phyloP scores from a whole-genome alignment of 2,329 filamentous ascomycete genomes.

The Penicillium expansum region DNA sequence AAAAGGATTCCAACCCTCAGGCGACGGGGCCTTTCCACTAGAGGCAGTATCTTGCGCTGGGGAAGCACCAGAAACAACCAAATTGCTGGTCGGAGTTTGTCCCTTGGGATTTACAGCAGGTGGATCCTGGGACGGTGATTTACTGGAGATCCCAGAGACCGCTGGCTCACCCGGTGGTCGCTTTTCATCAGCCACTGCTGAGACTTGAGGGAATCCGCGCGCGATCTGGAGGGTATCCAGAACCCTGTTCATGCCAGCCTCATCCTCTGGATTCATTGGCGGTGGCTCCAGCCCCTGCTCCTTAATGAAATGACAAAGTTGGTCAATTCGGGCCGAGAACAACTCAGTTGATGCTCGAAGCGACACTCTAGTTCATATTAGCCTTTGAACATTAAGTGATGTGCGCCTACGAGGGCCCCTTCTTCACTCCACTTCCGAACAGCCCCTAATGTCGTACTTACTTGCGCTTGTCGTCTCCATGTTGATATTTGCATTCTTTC shows the following conservation, averaged over 20 bases:
- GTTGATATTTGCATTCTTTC: conserved; percentile 41
- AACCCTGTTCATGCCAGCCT: conserved; percentile 38
- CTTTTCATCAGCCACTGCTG: background rate
- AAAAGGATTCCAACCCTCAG: conserved; percentile 20
- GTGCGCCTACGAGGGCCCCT: background rate
- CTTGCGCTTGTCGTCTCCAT: conserved; percentile 43
- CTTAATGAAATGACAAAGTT: conserved; percentile 42
- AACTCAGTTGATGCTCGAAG: conserved; percentile 38
- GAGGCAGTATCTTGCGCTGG: conserved; percentile 13
- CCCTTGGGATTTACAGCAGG: conserved; percentile 10
- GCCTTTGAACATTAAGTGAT: conserved; percentile 5
- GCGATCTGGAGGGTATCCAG: conserved; percentile 38
- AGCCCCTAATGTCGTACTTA: conserved; percentile 23
- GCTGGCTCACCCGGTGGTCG: background rate
- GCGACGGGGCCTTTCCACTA: conserved; percentile 12
- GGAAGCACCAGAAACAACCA: conserved; percentile 6
- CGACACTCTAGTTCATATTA: conserved; percentile 29
- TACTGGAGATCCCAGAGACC: background rate
- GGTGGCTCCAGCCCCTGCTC: conserved; percentile 42
- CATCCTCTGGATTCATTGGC: conserved; percentile 39
- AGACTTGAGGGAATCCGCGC: conserved; percentile 22
- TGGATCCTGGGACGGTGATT: conserved; percentile 17
- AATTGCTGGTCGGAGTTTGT: conserved; percentile 7
- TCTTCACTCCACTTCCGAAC: background rate
- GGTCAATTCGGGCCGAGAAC: conserved; percentile 40